Evolutionary conservation across 106 monocot genomes (phyloP).

Genomic region (Triglochin maritima): DNA sequence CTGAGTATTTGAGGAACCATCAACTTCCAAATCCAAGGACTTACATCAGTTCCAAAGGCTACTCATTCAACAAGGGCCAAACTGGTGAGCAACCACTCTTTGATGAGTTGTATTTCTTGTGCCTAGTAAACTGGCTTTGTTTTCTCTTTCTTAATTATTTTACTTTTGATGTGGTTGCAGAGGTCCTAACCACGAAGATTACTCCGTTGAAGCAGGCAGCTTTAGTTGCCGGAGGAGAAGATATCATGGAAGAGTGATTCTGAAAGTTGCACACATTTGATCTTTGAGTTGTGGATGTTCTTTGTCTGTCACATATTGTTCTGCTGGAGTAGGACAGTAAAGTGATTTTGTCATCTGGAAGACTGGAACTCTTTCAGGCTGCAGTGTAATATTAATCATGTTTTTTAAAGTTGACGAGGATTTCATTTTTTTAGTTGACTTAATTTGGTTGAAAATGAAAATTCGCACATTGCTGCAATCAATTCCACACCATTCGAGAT

Average conservation of each 20-base stretch:
- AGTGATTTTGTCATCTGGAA: no score
- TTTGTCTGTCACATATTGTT: no score
- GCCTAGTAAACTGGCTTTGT: background rate
- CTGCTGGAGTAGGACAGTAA: no score
- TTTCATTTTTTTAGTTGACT: no score
- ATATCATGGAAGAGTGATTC: constrained; percentile 51
- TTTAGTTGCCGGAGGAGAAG: constrained; percentile 29
- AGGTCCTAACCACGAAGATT: constrained; percentile 55
- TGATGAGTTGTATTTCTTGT: background rate
- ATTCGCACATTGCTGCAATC: no score
- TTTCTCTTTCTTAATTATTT: background rate
- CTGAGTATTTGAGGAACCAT: constrained; percentile 62
- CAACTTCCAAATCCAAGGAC: constrained; percentile 64
- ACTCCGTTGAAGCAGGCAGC: constrained; percentile 30
- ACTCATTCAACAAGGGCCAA: constrained; percentile 53
- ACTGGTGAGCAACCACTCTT: constrained; percentile 36
- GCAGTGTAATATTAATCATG: no score
- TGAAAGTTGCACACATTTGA: background rate
- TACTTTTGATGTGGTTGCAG: constrained; percentile 13
- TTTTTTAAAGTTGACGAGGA: no score
- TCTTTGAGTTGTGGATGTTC: no score
- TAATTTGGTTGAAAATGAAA: no score
- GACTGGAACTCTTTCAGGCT: no score
- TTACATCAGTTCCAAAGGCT: constrained; percentile 63
- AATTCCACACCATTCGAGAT: no score